phyloP scores from a whole-genome alignment of 2,329 filamentous ascomycete species.

The Calonectria pteridis region DNA sequence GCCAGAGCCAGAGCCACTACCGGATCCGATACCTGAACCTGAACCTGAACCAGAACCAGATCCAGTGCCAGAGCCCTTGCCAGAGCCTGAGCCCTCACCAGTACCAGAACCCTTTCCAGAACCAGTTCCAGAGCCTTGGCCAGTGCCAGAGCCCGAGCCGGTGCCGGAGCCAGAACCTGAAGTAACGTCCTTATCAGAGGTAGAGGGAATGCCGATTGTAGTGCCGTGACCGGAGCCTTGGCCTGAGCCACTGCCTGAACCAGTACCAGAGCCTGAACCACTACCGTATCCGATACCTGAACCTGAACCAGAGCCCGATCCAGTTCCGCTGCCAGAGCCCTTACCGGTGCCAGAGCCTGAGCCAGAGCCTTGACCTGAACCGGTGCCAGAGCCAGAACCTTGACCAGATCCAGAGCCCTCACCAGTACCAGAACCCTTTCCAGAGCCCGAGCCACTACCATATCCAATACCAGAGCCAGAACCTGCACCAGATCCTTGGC shows the following conservation, averaged over 20 bases:
- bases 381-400: neutral
- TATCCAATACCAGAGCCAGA: neutral
- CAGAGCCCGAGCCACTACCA: neutral
- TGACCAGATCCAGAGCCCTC: neutral
- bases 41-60: neutral
- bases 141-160: conserved; percentile 33
- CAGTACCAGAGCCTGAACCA: neutral
- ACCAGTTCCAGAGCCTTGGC: neutral
- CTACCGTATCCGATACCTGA: neutral
- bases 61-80: neutral
- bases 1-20: neutral
- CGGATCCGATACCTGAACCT: neutral
- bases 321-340: neutral
- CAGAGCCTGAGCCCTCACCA: neutral
- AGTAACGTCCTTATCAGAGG: too few relatives aligned
- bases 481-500: neutral
- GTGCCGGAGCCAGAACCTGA: neutral
- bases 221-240: too few relatives aligned
- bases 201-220: too few relatives aligned
- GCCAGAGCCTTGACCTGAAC: neutral
- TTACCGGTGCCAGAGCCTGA: neutral
- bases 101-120: neutral
- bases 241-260: too few relatives aligned
- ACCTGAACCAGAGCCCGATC: neutral
- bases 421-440: neutral